Base-by-base conservation (phyloP, 306 rosid species). In the Dryas alaskensis region DNA sequence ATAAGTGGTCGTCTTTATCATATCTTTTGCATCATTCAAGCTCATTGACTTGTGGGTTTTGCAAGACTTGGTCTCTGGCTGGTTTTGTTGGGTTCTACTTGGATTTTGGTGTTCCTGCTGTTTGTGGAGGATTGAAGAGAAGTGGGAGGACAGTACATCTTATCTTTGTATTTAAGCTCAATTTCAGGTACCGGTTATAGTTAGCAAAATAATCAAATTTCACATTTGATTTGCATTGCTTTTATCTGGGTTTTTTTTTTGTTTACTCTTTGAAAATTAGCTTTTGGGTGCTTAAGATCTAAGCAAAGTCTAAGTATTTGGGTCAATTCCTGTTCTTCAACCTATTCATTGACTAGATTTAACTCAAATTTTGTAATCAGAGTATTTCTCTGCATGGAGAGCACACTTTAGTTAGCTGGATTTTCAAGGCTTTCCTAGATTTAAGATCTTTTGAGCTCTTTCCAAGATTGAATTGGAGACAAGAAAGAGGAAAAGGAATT, bases 111-210 rank as follows among this genome's bases (percentile, higher is more conserved):
- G 53, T 45, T 51, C 16, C 55, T 58, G 47, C 65, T 64, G 39
- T 68, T 60, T 48, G 53, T 74, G 69, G 19, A 52, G 65, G 69
- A 79, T 73, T 51, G 69, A 51, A 31, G 37, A 31, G 37, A 31
- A 62, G 60, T 65, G 72, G 44, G 77, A 69, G 66, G 47, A 13
- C 68, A 62, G 72, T 27, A 60, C 78, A 65, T 63, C 53, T 12
- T 39, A 3, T 70, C 69, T 69, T 60, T 70, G 44, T 45, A 69
- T 54, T 80, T 65, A 70, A 60, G 79, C 85, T 58, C 37, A 71
- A 50, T 53, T 79, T 66, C 83, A 80, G 92, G 90, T 80, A 76
- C 48, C 10, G 59, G 71, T 70, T 49, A 14, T 10, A 2, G 57
- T n/a, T 16, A 43, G 54, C 54, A 12, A 44, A 57, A 4, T 44